Evolutionary conservation across 1,284 basidiomycete species (phyloP), one percentile per base, ranked within the genome.

Genomic region (Schizopora paradoxa): DNA sequence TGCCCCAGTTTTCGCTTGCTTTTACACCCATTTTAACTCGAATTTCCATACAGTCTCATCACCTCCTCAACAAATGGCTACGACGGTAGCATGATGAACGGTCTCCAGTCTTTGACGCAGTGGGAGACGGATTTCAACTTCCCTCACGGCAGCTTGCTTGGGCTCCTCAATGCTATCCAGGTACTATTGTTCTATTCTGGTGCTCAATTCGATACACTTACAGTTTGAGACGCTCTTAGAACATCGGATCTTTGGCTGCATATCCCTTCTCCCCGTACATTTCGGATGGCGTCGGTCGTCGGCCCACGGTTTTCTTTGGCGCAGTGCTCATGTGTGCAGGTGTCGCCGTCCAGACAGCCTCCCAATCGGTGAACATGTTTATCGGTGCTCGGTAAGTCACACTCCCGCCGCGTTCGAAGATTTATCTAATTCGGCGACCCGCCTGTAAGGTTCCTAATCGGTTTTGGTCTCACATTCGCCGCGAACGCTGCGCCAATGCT

Each of bases 391-490:
- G 59, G 54, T 60, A 41, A 35, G 50, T 36, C 19, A n/a, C 16
- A 10, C 40, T 27, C 33, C 10, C 33, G 19, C 18, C 32, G 22
- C n/a, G 22, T 22, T 8, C 8, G n/a, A 16, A 19, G 32, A 41
- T 40, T 49, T 14, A 22, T 47, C 23, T 32, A 42, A 21, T 26
- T 40, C 21, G 27, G 21, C 33, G 22, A 31, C 22, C 18, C 25
- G 18, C 25, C 10, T 19, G 35, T 29, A 35, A 70, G 68, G 11
- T 72, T 74, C 58, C 48, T 76, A 54, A 70, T 79, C 45, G 75
- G 76, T 2, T 77, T 78, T 49, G 75, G 75, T 3, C 61, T 76
- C 25, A 76, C 73, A 0, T 77, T 77, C 55, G 72, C 72, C 21
- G 67, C 64, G 41, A 60, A 59, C 50, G 70, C 73, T n/a, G 73